phyloP scores from a whole-genome alignment of 306 rosid species.

The Sicyos baderoa region DNA sequence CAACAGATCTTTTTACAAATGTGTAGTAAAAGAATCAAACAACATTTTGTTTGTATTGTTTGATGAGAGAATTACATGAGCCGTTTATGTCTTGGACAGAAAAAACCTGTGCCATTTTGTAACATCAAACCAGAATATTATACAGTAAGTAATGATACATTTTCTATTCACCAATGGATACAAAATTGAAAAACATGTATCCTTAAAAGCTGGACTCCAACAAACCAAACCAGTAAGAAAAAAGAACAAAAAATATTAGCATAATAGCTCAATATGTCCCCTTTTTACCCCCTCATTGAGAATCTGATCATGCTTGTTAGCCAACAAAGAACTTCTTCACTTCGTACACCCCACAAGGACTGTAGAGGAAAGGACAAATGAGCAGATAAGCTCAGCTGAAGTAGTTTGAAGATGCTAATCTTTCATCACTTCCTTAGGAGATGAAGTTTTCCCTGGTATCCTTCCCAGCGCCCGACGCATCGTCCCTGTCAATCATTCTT shows the following conservation, averaged over 20 bases:
- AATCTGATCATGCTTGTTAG: not conserved
- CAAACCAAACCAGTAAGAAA: slow-evolving; percentile 9
- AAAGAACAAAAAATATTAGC: not conserved
- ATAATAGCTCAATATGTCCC: not conserved
- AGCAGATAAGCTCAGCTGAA: not conserved
- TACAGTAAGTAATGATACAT: slow-evolving; percentile 43
- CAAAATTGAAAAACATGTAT: slow-evolving; percentile 14
- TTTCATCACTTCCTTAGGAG: slow-evolving; percentile 69
- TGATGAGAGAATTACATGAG: not conserved
- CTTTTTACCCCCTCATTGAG: not conserved
- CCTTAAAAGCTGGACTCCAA: slow-evolving; percentile 1
- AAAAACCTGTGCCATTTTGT: slow-evolving; percentile 12
- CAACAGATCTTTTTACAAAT: slow-evolving; percentile 6
- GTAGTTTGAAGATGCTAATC: slow-evolving; percentile 70
- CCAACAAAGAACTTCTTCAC: not conserved
- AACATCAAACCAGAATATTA: slow-evolving; percentile 13
- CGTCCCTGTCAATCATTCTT: slow-evolving; percentile 50
- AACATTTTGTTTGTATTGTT: not conserved
- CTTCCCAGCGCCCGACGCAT: slow-evolving; percentile 81
- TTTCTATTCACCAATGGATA: slow-evolving; percentile 23
- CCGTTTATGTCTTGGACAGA: not conserved
- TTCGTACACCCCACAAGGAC: not conserved
- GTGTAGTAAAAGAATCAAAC: slow-evolving; percentile 10
- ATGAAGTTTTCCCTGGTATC: slow-evolving; percentile 39
- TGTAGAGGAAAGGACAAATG: not conserved